A percentile compares a stretch with the other conserved stretches of the same genome.
Evolutionary conservation across 148 eudicot genomes (phyloP).

Genomic region (Silene uniflora): DNA sequence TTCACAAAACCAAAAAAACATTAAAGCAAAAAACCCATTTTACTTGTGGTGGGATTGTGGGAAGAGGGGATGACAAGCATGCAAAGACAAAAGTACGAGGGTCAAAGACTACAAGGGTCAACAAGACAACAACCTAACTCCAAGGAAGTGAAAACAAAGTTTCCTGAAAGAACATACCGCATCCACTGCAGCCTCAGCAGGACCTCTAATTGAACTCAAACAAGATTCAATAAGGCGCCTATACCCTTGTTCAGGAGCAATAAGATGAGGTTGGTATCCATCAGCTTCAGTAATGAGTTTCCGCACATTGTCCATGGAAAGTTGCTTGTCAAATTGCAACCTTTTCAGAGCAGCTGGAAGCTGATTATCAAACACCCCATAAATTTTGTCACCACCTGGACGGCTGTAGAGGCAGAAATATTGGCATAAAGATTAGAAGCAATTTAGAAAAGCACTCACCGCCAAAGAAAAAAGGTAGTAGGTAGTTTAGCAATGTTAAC

Average conservation of each 20-base stretch:
- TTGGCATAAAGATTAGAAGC: conserved; percentile 2
- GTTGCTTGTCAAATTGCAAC: conserved; percentile 96
- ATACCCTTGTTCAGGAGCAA: conserved; percentile 98
- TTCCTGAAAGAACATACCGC: conserved; percentile 50
- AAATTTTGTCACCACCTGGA: conserved; percentile 89
- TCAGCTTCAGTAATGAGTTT: conserved; percentile 93
- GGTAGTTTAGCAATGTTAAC: neutral
- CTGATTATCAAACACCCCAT: conserved; percentile 87
- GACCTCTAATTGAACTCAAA: conserved; percentile 83
- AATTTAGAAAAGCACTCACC: neutral
- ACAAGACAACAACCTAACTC: neutral
- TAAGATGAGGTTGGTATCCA: conserved; percentile 98
- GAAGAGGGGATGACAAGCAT: neutral
- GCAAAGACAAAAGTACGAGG: neutral
- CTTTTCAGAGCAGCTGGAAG: conserved; percentile 95
- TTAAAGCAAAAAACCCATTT: neutral
- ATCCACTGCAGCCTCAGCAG: conserved; percentile 93
- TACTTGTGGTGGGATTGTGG: neutral
- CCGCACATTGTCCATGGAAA: conserved; percentile 90
- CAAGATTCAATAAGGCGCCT: conserved; percentile 91
- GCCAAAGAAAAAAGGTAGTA: neutral
- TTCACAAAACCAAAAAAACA: neutral
- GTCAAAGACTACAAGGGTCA: neutral
- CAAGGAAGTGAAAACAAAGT: neutral
- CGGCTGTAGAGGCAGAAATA: conserved; percentile 55